phyloP scores from a whole-genome alignment of 2,329 filamentous ascomycete species.

The Alternaria longipes region DNA sequence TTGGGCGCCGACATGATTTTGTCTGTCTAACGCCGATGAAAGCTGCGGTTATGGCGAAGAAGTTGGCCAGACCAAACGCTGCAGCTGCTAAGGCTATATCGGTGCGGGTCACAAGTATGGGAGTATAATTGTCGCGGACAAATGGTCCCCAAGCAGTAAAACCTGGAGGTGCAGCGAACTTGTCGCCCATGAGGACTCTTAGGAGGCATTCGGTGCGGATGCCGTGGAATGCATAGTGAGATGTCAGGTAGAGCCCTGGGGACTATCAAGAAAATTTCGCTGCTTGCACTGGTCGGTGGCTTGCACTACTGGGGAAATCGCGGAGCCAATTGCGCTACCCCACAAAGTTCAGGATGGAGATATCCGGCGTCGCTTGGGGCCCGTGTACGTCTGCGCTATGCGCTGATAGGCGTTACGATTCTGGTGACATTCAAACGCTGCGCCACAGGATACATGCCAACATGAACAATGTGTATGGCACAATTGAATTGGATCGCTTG shows the following conservation, averaged over 20 bases:
- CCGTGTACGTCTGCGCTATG: background rate
- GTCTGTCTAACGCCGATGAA: constrained; percentile 44
- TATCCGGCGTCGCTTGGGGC: background rate
- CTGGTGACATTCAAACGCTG: background rate
- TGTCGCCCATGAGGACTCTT: constrained; percentile 17
- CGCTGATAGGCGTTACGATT: background rate
- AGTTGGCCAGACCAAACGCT: constrained; percentile 30
- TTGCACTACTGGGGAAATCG: constrained; percentile 3
- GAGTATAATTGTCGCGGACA: constrained; percentile 30
- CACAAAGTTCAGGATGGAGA: constrained; percentile 2
- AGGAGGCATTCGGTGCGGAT: constrained; percentile 3
- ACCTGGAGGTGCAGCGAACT: constrained; percentile 25
- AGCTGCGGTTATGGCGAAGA: constrained; percentile 36
- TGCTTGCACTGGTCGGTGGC: constrained; percentile 2
- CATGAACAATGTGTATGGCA: background rate
- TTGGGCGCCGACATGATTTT: constrained; percentile 28
- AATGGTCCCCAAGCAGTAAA: constrained; percentile 39
- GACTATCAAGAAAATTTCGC: background rate
- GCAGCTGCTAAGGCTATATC: constrained; percentile 32
- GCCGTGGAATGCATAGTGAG: constrained; percentile 1
- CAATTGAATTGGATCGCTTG: background rate
- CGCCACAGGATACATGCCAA: background rate
- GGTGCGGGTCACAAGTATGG: constrained; percentile 26
- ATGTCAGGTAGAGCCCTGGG: background rate
- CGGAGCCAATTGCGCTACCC: constrained; percentile 13